phyloP scores from a whole-genome alignment of 208 protist species.

The Porcisia hertigi region DNA sequence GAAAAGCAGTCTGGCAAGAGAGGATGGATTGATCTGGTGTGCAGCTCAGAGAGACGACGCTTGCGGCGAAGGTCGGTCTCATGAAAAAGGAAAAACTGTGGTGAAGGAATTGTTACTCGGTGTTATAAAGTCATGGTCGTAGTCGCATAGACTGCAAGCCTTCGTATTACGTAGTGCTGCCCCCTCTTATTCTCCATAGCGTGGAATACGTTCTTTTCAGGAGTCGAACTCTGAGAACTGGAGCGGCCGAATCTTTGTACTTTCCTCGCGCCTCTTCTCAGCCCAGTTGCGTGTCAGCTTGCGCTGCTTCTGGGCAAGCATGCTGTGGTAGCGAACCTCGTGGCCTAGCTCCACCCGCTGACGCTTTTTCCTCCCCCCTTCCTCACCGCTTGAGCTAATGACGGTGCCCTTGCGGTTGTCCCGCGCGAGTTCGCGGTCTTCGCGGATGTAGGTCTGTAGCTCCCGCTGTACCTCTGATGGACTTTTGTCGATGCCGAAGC shows the following conservation, averaged over 20 bases:
- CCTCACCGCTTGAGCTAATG: constrained; percentile 15
- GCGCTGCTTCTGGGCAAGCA: constrained; percentile 78
- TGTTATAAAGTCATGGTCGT: background rate
- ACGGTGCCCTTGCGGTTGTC: constrained; percentile 57
- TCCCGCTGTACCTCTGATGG: constrained; percentile 80
- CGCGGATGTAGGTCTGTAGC: constrained; percentile 57
- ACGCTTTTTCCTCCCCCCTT: constrained; percentile 37
- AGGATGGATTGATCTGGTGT: background rate
- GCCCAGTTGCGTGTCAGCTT: constrained; percentile 80
- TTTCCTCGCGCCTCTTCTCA: constrained; percentile 60
- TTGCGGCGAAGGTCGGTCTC: background rate
- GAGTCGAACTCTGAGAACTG: constrained; percentile 88
- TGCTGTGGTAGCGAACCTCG: constrained; percentile 75
- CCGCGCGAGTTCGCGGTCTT: constrained; percentile 68
- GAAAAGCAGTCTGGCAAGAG: background rate
- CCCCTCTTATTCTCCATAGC: background rate
- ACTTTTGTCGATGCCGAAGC: constrained; percentile 90
- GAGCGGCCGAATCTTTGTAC: constrained; percentile 55
- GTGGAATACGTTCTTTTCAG: background rate
- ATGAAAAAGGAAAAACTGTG: background rate
- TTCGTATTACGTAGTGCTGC: background rate
- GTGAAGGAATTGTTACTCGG: background rate
- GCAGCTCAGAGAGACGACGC: background rate
- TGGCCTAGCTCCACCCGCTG: constrained; percentile 75
- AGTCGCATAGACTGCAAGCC: background rate